phyloP scores from a whole-genome alignment of 1,284 basidiomycete species.

The Phellinidium pouzarii region DNA sequence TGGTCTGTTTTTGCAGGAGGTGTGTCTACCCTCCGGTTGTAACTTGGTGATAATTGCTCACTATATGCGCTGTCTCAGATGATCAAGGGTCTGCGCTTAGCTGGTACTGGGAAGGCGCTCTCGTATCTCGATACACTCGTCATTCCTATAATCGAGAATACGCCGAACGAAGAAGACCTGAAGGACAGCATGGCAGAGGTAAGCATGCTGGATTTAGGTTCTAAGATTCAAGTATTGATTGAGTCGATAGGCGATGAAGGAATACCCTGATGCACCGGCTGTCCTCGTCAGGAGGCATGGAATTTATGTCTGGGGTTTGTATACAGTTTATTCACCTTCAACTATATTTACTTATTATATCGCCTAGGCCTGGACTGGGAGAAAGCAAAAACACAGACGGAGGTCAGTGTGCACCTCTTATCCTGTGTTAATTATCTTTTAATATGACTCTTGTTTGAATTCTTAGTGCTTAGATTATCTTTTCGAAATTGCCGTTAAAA shows the following conservation, averaged over 20 bases:
- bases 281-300: conserved; percentile 79
- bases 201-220: background rate
- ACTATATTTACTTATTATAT: background rate
- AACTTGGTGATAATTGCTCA: background rate
- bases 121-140: conserved; percentile 82
- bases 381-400: conserved; percentile 83
- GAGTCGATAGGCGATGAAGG: conserved; percentile 53
- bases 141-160: conserved; percentile 84
- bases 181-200: conserved; percentile 75
- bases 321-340: conserved; percentile 22
- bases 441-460: conserved; percentile 6
- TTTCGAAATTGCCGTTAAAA: conserved; percentile 79
- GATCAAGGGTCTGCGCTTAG: conserved; percentile 83
- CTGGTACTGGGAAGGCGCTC: conserved; percentile 62
- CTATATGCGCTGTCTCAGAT: conserved; percentile 40
- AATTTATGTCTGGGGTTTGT: conserved; percentile 79
- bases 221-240: background rate
- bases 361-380: conserved; percentile 65
- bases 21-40: background rate
- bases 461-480: conserved; percentile 76
- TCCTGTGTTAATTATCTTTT: conserved; percentile 4
- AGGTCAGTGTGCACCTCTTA: conserved; percentile 33
- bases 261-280: conserved; percentile 72
- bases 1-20: background rate
- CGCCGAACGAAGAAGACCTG: conserved; percentile 80